Percentiles rank a stretch among this genome's conserved stretches.
phyloP scores from a whole-genome alignment of 1,284 basidiomycete genomes.

The Ceratobasidium theobromae region DNA sequence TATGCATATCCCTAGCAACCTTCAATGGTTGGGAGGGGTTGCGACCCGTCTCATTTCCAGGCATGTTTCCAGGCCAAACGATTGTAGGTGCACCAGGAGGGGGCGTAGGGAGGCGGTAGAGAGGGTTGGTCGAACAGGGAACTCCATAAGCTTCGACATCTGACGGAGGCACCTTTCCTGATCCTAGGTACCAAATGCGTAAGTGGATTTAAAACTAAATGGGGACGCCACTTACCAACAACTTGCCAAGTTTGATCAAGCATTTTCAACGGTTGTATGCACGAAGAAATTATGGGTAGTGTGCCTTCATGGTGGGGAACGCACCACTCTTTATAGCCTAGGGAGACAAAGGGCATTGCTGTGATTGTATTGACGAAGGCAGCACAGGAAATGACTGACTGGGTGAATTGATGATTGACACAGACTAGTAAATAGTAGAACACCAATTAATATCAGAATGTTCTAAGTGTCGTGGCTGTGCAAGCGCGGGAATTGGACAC shows the following conservation, averaged over 20 bases:
- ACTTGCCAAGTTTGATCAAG: constrained; percentile 10
- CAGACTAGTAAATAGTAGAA: no score
- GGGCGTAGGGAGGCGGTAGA: not conserved
- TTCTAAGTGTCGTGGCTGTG: constrained; percentile 4
- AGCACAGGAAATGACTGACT: no score
- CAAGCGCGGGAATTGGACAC: constrained; percentile 6
- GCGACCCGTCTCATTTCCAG: not conserved
- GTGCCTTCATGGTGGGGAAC: not conserved
- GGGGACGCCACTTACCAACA: not conserved
- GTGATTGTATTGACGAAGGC: no score
- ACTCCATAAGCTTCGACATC: not conserved
- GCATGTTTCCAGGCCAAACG: not conserved
- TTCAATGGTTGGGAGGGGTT: not conserved
- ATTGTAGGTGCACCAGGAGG: not conserved
- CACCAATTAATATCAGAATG: no score
- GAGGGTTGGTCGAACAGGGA: not conserved
- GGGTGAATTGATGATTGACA: no score
- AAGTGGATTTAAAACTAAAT: no score
- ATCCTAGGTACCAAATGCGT: no score
- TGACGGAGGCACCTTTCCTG: no score
- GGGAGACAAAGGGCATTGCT: no score
- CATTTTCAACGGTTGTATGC: not conserved
- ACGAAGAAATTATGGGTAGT: not conserved
- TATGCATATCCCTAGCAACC: constrained; percentile 13
- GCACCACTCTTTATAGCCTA: no score